Evolutionary conservation across 192 early-diverging fungal genomes (phyloP).

Genomic region (Entomortierella chlamydospora): DNA sequence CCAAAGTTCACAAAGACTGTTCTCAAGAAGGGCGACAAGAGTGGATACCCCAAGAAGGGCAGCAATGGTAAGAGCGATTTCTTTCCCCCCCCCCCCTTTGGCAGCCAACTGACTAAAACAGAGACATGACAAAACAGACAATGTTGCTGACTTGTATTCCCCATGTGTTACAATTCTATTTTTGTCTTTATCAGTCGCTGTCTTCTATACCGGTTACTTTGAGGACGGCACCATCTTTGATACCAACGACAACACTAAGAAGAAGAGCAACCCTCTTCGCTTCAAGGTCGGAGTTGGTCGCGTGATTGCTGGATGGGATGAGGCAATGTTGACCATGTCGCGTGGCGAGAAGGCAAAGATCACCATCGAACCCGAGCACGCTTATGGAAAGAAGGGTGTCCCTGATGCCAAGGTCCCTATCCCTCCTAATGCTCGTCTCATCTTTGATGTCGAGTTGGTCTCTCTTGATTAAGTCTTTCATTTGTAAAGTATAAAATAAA

Average conservation of each 20-base stretch:
- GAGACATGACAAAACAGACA: no score
- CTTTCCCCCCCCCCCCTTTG: no score
- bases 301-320: conserved; percentile 71
- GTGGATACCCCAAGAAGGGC: conserved; percentile 70
- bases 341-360: conserved; percentile 74
- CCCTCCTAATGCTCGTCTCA: conserved; percentile 71
- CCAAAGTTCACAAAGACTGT: conserved; percentile 75
- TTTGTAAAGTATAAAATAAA: no score
- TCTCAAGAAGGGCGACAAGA: conserved; percentile 73
- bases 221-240: conserved; percentile 80
- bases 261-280: conserved; percentile 73
- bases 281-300: conserved; percentile 73
- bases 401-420: conserved; percentile 63
- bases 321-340: conserved; percentile 67
- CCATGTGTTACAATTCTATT: no score
- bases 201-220: conserved; percentile 76
- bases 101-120: no score
- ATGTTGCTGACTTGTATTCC: no score
- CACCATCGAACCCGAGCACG: conserved; percentile 69
- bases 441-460: conserved; percentile 72
- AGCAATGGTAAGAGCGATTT: conserved; percentile 67
- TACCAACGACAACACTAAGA: conserved; percentile 70
- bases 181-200: conserved; percentile 37
- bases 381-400: conserved; percentile 74
- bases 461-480: conserved; percentile 55